Base-by-base conservation (phyloP, 176 grass and related monocot species). In the Triticum dicoccoides region DNA sequence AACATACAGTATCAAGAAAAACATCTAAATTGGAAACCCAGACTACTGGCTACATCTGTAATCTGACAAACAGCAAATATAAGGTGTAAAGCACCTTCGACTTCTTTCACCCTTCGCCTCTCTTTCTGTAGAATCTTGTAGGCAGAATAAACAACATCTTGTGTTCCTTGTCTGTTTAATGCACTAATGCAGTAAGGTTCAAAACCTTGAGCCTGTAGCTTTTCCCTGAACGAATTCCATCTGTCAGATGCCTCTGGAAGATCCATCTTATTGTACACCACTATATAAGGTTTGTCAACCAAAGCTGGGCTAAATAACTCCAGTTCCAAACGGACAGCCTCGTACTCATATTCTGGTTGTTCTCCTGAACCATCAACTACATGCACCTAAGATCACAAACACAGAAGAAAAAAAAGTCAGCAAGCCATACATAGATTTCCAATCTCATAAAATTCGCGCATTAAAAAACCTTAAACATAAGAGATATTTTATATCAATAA, bases 211-310 rank as follows among this genome's bases (percentile, higher is more conserved):
- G 84, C 74, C 63, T 82, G 81, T 80, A 95, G 81, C 45, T 89
- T 90, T 74, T 94, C 79, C 39, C 39, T 86, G 83, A 98, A 98
- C 21, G 30, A 82, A 75, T 89, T 77, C 96, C 96, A 98, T 83
- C 79, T 88, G 6, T 94, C 86, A 80, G 91, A 89, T 76, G 96
- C 96, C 91, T 96, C 96, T 65, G 86, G 88, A 86, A 98, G 91
- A 85, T 98, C 96, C 91, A 95, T 96, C 86, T 98, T 98, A 75
- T 98, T 98, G 67, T 86, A 96, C 56, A 95, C 93, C 61, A 98
- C 91, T 54, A 96, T 79, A 82, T 94, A 98, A 15, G 93, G 91
- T 82, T 95, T 98, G 66, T 96, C 88, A 45, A 95, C 91, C 72
- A 98, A 87, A 87, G 67, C 42, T 58, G 93, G 96, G 76, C 96